Percentiles rank a stretch among this genome's conserved stretches.
phyloP scores from a whole-genome alignment of 371 early-diverging fungal genomes.

The Caulochytrium protostelioides region DNA sequence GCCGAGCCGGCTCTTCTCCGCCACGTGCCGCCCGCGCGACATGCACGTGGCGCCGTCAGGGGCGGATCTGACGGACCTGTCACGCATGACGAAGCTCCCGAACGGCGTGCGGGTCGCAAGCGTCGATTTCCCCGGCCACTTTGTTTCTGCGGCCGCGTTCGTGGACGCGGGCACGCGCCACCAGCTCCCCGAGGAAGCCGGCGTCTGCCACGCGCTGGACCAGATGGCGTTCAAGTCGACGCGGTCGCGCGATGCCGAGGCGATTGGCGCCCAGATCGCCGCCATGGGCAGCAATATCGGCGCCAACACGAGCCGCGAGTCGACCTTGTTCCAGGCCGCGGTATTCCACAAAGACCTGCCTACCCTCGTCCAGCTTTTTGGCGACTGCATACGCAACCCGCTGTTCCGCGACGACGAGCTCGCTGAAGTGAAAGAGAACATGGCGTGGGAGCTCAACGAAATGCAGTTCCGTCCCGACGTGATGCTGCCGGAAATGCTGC shows the following conservation, averaged over 20 bases:
- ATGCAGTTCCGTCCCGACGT: conserved; percentile 61
- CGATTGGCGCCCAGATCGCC: conserved; percentile 57
- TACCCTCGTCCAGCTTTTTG: conserved; percentile 44
- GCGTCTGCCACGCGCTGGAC: conserved; percentile 65
- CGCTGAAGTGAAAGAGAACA: conserved; percentile 52
- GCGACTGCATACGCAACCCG: conserved; percentile 58
- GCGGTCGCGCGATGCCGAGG: conserved; percentile 29
- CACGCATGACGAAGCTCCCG: conserved; percentile 53
- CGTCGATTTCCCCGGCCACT: conserved; percentile 62
- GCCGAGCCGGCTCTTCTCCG: too few relatives aligned
- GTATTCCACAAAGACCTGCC: conserved; percentile 64
- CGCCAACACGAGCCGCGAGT: conserved; percentile 75
- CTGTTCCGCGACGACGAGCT: conserved; percentile 46
- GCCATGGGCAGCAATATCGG: conserved; percentile 70
- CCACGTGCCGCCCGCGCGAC: too few relatives aligned
- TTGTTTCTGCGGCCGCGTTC: conserved; percentile 66
- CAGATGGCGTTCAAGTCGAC: conserved; percentile 62
- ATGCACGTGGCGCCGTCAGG: too few relatives aligned
- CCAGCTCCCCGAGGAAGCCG: conserved; percentile 47
- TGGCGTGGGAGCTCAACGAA: conserved; percentile 66
- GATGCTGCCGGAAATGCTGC: conserved; percentile 66
- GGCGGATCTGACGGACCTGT: too few relatives aligned
- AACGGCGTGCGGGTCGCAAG: conserved; percentile 75
- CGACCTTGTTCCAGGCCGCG: conserved; percentile 79
- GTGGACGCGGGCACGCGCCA: conserved; percentile 74